Conservation (phyloP, 2,329 filamentous ascomycete genomes). For the Aspergillus cejpii region DNA sequence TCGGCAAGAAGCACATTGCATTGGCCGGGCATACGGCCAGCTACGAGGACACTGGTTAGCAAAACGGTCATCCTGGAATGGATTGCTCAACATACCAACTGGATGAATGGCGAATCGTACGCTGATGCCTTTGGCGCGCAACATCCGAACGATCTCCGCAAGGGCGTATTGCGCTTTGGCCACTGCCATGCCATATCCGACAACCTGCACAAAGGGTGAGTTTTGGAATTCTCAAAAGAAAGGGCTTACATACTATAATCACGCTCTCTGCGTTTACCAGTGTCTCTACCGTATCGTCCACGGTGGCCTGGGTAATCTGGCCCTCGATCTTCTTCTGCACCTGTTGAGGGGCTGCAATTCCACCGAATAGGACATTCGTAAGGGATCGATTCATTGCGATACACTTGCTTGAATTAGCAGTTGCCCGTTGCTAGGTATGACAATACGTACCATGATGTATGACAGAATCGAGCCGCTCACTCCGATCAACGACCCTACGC, state of each 20-base stretch:
- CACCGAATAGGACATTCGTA: slow-evolving; percentile 84
- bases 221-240: background rate
- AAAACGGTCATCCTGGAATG: background rate
- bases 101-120: slow-evolving; percentile 88
- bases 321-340: slow-evolving; percentile 71
- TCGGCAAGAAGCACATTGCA: slow-evolving; percentile 88
- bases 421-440: background rate
- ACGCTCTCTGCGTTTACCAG: slow-evolving; percentile 72
- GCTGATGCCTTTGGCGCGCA: slow-evolving; percentile 68
- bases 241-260: slow-evolving; percentile 55
- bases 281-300: slow-evolving; percentile 74
- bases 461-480: slow-evolving; percentile 84
- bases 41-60: background rate
- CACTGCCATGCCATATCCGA: slow-evolving; percentile 91
- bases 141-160: slow-evolving; percentile 66
- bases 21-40: slow-evolving; percentile 86
- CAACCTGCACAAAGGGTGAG: slow-evolving; percentile 42
- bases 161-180: slow-evolving; percentile 91
- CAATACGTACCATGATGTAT: slow-evolving; percentile 56
- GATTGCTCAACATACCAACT: slow-evolving; percentile 45
- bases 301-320: slow-evolving; percentile 65
- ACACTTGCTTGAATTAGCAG: slow-evolving; percentile 43
- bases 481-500: slow-evolving; percentile 78
- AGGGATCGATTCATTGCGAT: slow-evolving; percentile 86
- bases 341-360: slow-evolving; percentile 59